Evolutionary conservation across 768 basidiomycete genomes (phyloP), one percentile per base, ranked within the genome.

Genomic region (Rhizopogon sp.): DNA sequence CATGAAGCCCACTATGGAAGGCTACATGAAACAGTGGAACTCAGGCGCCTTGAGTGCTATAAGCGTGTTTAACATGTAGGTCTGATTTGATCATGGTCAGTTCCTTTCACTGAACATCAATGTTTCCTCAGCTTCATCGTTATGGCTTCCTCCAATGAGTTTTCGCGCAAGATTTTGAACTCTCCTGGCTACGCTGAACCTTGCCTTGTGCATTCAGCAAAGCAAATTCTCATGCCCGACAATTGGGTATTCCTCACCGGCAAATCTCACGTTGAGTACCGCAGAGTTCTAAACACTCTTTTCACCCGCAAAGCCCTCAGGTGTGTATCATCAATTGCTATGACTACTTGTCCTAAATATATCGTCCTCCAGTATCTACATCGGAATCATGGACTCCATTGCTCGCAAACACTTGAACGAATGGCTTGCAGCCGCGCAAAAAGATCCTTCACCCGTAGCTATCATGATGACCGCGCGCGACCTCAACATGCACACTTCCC

Each of bases 201-300:
- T 0, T 96, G 93, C 66, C 84, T 99, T 16, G 93, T 98, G 29
- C 78, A 93, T 60, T 89, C 93, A 6, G 97, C 93, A 33, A 97
- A 96, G 72, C 77, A 85, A 53, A 77, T 99, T 54, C 79, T 99
- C 43, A 78, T 81, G 50, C 78, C 88, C 2, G 88, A 94, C 37
- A 97, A 96, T 74, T 97, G 93, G 93, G 96, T 99, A n/a, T 99
- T 99, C 76, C 77, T 98, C 41, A 96, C 83, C 52, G 96, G 96
- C 22, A 98, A 93, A 73, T 80, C 74, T 3, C 96, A 99, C 66
- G 86, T 94, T 54, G 92, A 96, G 22, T 99, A 97, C 70, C 90
- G 97, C 57, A 88, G 88, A 58, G 86, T 88, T 42, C 74, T 99
- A 45, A 98, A 98, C 70, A 75, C 79, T 33, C 81, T 99, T 39